These are phyloP conservation scores for Boletus sp. DNA, from an alignment of 1,284 basidiomycete genomes.

Conservation along the genomic window DNA sequence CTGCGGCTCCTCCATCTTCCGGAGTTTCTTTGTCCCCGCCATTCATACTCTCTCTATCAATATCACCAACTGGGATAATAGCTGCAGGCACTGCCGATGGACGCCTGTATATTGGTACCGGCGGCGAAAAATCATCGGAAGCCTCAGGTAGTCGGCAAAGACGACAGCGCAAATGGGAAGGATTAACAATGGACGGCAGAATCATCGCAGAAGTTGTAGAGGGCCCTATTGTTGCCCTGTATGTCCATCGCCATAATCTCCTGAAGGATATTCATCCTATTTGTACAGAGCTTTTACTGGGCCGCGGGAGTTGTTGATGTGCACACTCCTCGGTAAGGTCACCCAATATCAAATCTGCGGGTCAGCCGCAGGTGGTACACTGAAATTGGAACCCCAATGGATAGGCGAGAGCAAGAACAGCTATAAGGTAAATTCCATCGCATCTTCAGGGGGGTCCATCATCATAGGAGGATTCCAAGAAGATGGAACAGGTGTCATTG, in stretches of 20 bases:
- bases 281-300: constrained; percentile 49
- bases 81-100: constrained; percentile 77
- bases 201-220: constrained; percentile 54
- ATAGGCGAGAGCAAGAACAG: constrained; percentile 39
- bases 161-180: constrained; percentile 68
- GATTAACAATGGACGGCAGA: constrained; percentile 51
- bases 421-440: constrained; percentile 63
- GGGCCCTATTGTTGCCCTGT: constrained; percentile 71
- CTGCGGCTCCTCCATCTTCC: constrained; percentile 39
- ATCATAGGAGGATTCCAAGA: constrained; percentile 59
- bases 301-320: constrained; percentile 46
- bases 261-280: constrained; percentile 2
- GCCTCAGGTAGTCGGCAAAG: constrained; percentile 44
- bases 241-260: constrained; percentile 24
- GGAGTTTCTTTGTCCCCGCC: constrained; percentile 66
- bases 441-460: constrained; percentile 41
- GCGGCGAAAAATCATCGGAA: constrained; percentile 54
- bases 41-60: constrained; percentile 60
- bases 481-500: constrained; percentile 58
- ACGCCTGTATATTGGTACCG: constrained; percentile 62
- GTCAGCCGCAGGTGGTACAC: constrained; percentile 31
- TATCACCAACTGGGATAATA: constrained; percentile 56
- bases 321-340: constrained; percentile 60
- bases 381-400: constrained; percentile 46
- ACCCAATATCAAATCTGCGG: constrained; percentile 45